A percentile compares a stretch with the other conserved stretches of the same genome.
phyloP scores from a whole-genome alignment of 1,139 yeast genomes.

The Nakaseomyces nivariensis region DNA sequence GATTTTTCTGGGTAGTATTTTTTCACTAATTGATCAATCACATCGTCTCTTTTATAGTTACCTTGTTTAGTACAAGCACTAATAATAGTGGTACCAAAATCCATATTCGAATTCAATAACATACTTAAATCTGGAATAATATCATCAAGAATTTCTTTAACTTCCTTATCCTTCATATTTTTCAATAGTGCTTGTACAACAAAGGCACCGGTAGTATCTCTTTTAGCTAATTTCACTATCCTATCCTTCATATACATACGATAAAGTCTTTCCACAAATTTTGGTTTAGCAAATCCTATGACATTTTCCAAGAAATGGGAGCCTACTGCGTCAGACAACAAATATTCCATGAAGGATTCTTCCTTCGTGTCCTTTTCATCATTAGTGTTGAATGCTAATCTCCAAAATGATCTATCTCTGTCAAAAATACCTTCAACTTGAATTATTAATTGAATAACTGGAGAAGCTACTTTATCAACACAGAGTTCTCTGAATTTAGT shows the following conservation, averaged over 20 bases:
- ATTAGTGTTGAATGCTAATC: conserved; percentile 34
- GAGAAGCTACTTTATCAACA: conserved; percentile 74
- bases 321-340: conserved; percentile 81
- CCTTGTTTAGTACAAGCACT: conserved; percentile 55
- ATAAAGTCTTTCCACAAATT: conserved; percentile 62
- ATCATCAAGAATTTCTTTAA: conserved; percentile 55
- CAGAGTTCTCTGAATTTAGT: conserved; percentile 58
- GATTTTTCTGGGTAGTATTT: conserved; percentile 48
- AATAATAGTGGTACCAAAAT: conserved; percentile 57
- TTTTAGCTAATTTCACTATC: conserved; percentile 57
- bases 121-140: conserved; percentile 59
- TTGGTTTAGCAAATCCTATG: conserved; percentile 55
- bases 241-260: conserved; percentile 64
- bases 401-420: conserved; percentile 61
- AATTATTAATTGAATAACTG: conserved; percentile 71
- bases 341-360: conserved; percentile 73
- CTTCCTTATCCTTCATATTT: conserved; percentile 51
- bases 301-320: conserved; percentile 78
- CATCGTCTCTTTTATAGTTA: conserved; percentile 55
- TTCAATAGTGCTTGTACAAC: conserved; percentile 63
- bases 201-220: conserved; percentile 75
- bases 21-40: conserved; percentile 48
- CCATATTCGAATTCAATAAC: conserved; percentile 57
- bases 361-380: conserved; percentile 53
- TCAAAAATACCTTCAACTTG: conserved; percentile 77